Base-by-base conservation (phyloP, 129 eudicot genomes). In the Mikania micrantha region DNA sequence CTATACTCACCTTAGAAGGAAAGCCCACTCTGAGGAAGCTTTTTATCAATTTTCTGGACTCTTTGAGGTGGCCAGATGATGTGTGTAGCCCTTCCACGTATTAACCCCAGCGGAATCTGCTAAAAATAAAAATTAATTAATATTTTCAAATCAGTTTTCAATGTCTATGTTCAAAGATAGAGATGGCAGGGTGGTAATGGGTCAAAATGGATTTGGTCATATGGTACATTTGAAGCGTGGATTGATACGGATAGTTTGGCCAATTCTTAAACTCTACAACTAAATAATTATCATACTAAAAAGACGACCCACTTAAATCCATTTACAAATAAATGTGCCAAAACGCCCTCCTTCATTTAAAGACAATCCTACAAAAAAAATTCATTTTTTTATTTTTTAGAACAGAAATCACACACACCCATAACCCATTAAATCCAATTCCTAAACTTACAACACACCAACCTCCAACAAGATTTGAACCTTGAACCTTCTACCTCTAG, bases 11-110 rank as follows among this genome's bases (percentile, higher is more conserved):
- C 74, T 81, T 70, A 88, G 49, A 78, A 71, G 13, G 70, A 22
- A 41, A 80, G 47, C 25, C 80, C 74, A 31, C 78, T 80, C 56
- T 74, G 69, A 32, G 95, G 76, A 71, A 79, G 66, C 69, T 28
- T 75, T 53, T 69, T 75, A 42, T 82, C 86, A 34, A 94, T 80
- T 89, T 82, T 82, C 38, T 87, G 84, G 0, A 90, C 54, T 73
- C 99, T 83, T 42, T 84, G 90, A 75, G 95, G 99, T 0, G 97
- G 99, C 96, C 99, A 94, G 3, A 94, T 32, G 67, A 89, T 44
- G 69, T 94, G 95, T 22, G 96, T 89, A 27, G 69, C 85, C 77
- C 95, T 84, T 35, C 99, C 99, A 19, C 83, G 88, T 36, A 90
- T 81, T 67, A 94, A 79, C 32, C 99, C 99, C 41, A 94, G 50